These are phyloP conservation scores for Solanum hybrid DNA, from an alignment of 305 asterid species.

Conservation along the genomic window DNA sequence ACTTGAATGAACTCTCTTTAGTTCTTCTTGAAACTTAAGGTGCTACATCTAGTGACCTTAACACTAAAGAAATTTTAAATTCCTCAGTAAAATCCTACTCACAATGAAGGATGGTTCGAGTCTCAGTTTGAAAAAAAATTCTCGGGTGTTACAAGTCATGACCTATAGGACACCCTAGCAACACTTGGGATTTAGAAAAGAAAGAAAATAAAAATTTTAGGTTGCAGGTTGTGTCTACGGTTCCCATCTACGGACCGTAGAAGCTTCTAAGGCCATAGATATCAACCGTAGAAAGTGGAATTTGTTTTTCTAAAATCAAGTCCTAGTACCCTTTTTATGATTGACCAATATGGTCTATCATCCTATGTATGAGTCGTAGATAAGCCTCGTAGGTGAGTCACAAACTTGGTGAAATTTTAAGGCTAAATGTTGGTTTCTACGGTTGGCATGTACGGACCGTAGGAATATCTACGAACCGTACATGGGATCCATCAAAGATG, in stretches of 20 bases:
- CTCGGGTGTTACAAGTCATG: background rate
- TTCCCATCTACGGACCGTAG: background rate
- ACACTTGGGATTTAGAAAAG: background rate
- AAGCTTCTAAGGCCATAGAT: background rate
- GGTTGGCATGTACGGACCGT: background rate
- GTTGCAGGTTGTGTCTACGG: background rate
- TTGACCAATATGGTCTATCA: background rate
- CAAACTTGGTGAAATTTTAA: background rate
- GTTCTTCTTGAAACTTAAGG: no score
- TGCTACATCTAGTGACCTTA: background rate
- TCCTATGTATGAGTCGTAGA: background rate
- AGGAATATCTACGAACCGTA: no score
- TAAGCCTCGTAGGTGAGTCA: background rate
- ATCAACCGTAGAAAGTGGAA: background rate
- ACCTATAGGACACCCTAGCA: background rate
- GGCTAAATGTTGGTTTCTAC: background rate
- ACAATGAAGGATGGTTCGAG: background rate
- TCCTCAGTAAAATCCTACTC: background rate
- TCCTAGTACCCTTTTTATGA: background rate
- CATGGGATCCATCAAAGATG: background rate
- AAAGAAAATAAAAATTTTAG: background rate
- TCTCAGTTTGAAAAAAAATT: no score
- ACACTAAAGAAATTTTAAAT: background rate
- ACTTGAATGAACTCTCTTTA: background rate
- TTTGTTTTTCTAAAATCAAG: background rate